A percentile compares a stretch with the other conserved stretches of the same genome.
phyloP scores from a whole-genome alignment of 208 protist species.

The Trypanosoma rangeli region DNA sequence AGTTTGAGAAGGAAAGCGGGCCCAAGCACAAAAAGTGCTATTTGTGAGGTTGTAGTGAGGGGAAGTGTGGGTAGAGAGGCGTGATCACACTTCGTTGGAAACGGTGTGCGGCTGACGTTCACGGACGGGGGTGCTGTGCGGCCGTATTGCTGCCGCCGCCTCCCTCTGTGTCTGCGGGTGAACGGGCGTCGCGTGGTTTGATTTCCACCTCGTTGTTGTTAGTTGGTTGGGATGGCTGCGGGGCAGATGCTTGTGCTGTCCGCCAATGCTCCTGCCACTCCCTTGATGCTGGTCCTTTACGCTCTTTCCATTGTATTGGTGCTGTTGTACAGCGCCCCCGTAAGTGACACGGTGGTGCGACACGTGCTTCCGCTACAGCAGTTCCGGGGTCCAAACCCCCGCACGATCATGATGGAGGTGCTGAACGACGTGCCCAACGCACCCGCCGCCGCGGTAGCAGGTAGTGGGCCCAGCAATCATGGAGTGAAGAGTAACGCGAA shows the following conservation, averaged over 20 bases:
- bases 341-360: neutral
- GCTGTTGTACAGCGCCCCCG: conserved; percentile 3
- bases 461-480: neutral
- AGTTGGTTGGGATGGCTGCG: neutral
- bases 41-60: too few species aligned
- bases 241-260: conserved; percentile 20
- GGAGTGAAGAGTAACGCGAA: neutral
- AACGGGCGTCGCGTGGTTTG: neutral
- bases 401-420: neutral
- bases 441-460: neutral
- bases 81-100: too few species aligned
- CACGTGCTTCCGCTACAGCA: conserved; percentile 16
- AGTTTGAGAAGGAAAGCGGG: neutral
- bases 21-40: too few species aligned
- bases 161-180: neutral
- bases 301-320: neutral
- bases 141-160: neutral
- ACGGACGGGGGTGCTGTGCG: too few species aligned
- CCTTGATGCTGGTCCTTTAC: conserved; percentile 3
- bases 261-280: neutral
- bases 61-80: too few species aligned
- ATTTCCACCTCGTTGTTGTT: neutral
- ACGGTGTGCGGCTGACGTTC: too few species aligned
- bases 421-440: neutral
- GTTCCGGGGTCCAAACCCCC: neutral